A percentile compares a stretch with the other conserved stretches of the same genome.
phyloP scores from a whole-genome alignment of 495 filamentous ascomycete genomes.

The Tuber calosporum region DNA sequence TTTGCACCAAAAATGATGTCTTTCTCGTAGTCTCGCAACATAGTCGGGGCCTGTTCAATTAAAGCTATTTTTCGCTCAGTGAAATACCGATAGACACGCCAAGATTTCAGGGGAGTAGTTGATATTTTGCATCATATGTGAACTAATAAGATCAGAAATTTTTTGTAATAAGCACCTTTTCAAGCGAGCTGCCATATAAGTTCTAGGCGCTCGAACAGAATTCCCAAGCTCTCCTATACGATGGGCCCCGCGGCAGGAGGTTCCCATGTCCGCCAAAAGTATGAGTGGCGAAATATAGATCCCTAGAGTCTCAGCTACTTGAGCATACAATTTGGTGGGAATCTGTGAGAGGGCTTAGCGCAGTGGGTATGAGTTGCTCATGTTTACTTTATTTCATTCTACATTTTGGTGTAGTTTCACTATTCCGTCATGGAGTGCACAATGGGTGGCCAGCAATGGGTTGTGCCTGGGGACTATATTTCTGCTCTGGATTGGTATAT shows the following conservation, averaged over 20 bases:
- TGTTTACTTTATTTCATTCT: neutral
- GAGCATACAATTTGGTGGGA: neutral
- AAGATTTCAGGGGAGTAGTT: neutral
- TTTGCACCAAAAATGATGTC: neutral
- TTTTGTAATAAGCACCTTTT: neutral
- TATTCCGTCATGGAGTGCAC: neutral
- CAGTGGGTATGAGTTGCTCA: neutral
- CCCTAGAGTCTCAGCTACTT: neutral
- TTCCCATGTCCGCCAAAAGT: neutral
- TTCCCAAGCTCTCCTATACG: neutral
- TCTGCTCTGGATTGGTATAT: neutral
- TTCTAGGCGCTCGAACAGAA: neutral
- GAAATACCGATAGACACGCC: neutral
- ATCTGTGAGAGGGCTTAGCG: neutral
- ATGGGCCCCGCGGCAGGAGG: neutral
- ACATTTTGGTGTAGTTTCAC: neutral
- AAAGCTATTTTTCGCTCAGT: neutral
- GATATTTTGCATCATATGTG: neutral
- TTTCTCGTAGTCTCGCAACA: neutral
- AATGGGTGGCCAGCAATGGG: neutral
- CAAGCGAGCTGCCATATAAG: neutral
- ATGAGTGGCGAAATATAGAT: neutral
- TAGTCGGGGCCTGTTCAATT: neutral
- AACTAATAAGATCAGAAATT: neutral
- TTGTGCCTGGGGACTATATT: neutral